These are phyloP conservation scores for Bisporella sp. DNA, from an alignment of 2,329 filamentous ascomycete species.

Conservation along the genomic window DNA sequence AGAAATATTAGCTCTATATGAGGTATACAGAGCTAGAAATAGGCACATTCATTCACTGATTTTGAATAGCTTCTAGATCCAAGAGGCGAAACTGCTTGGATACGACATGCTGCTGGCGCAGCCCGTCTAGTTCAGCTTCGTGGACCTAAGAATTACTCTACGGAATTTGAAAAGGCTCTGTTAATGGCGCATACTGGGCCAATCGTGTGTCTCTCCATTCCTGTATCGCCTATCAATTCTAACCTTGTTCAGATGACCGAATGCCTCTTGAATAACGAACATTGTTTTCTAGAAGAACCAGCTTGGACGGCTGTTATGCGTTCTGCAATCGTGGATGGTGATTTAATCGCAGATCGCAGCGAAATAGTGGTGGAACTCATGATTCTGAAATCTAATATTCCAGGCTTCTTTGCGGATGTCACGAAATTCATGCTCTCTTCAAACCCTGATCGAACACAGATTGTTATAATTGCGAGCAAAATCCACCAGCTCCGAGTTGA, in stretches of 20 bases:
- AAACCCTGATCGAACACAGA: background rate
- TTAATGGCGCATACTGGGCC: conserved; percentile 29
- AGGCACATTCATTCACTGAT: conserved; percentile 5
- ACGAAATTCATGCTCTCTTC: conserved; percentile 12
- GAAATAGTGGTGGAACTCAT: conserved; percentile 17
- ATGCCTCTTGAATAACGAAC: conserved; percentile 15
- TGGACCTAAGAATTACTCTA: conserved; percentile 23
- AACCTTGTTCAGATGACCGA: conserved; percentile 16
- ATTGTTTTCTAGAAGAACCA: conserved; percentile 17
- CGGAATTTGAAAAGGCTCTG: conserved; percentile 30
- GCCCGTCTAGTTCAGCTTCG: conserved; percentile 26
- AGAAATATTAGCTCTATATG: conserved; percentile 20
- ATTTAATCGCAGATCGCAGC: conserved; percentile 16
- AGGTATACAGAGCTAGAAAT: conserved; percentile 14
- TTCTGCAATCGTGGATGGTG: conserved; percentile 13
- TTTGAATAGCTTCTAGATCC: conserved; percentile 26
- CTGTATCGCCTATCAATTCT: background rate
- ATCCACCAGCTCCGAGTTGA: conserved; percentile 9
- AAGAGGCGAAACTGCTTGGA: conserved; percentile 23
- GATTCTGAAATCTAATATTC: conserved; percentile 18
- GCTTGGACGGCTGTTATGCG: conserved; percentile 16
- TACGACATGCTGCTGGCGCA: conserved; percentile 28
- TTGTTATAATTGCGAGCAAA: conserved; percentile 3
- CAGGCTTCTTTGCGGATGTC: conserved; percentile 25
- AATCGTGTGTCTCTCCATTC: conserved; percentile 15